Evolutionary conservation across 345 rosid genomes (phyloP), one percentile per base, ranked within the genome.

Genomic region (Camelina hispida): DNA sequence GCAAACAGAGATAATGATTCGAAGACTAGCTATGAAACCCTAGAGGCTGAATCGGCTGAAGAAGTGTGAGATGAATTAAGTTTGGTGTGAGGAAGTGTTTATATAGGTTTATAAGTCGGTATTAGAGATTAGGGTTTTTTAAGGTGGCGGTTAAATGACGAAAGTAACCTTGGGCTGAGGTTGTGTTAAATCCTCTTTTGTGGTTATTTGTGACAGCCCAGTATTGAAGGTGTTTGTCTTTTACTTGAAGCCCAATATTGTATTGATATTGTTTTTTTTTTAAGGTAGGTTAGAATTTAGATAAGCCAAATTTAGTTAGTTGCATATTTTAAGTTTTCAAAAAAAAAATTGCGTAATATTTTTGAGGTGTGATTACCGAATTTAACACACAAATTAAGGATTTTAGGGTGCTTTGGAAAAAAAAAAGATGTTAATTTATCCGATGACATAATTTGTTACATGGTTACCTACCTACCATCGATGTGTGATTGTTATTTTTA

Each of bases 61-160:
- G 40, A 55, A 34, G 3, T 55, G 17, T 47, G 67, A 7, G 40
- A 35, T 1, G 34, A 25, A n/a, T 2, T 22, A 3, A 5, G 0
- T 43, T 43, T 8, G 0, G 43, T 7, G 20, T 23, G 59, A 47
- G 16, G 30, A 22, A 53, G 7, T 7, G 2, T 35, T 66, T 43
- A 74, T 74, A 74, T 73, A 73, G 50, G 0, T 37, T 40, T 16
- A 17, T 30, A 0, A 7, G 13, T 43, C 66, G 77, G 71, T 43
- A 9, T 48, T 16, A 3, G 22, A 61, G 59, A 74, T 57, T 74
- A 69, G 80, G 80, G 80, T 55, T 78, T 70, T 28, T 47, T 8
- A 5, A 14, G 43, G 53, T 7, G 0, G 53, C 9, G 1, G 53
- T 0, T 11, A 23, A 56, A 55, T 63, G 59, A 70, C 80, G 53